Evolutionary conservation across 768 basidiomycete species (phyloP).

Genomic region (Lactarius quietus): DNA sequence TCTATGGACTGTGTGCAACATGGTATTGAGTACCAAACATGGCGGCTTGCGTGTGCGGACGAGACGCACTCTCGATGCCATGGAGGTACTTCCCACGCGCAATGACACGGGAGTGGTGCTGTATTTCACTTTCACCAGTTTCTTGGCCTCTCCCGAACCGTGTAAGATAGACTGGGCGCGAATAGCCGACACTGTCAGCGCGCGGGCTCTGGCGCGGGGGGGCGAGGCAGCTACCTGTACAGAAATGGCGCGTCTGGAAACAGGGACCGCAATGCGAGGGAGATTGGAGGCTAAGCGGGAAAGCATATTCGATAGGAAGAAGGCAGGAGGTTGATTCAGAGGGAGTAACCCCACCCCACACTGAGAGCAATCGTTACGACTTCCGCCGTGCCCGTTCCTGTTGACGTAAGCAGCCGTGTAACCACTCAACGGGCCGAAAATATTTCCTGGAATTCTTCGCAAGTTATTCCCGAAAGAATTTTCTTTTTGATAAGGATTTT

Average conservation of each 20-base stretch:
- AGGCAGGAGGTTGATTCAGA: not conserved
- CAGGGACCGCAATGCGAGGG: constrained; percentile 22
- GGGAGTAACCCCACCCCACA: not conserved
- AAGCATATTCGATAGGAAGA: constrained; percentile 26
- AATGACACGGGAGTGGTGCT: constrained; percentile 84
- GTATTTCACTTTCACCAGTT: constrained; percentile 69
- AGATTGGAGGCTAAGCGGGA: constrained; percentile 26
- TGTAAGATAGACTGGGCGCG: constrained; percentile 73
- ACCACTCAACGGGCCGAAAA: not conserved
- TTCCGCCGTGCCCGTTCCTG: not conserved
- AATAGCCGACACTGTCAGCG: constrained; percentile 27
- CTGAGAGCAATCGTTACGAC: not conserved
- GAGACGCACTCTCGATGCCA: constrained; percentile 72
- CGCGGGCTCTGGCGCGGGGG: constrained; percentile 22
- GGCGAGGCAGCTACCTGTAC: constrained; percentile 32
- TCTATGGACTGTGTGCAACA: constrained; percentile 59
- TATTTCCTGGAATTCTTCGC: not conserved
- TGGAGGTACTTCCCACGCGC: constrained; percentile 94
- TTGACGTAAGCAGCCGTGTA: constrained; percentile 7
- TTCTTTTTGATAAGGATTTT: not conserved
- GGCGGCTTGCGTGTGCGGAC: not conserved
- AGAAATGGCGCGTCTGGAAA: constrained; percentile 31
- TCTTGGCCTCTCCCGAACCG: constrained; percentile 87
- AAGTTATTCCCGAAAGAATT: not conserved
- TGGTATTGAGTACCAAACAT: constrained; percentile 9